phyloP scores from a whole-genome alignment of 257 asterid genomes.

The Gentiana macrophylla region DNA sequence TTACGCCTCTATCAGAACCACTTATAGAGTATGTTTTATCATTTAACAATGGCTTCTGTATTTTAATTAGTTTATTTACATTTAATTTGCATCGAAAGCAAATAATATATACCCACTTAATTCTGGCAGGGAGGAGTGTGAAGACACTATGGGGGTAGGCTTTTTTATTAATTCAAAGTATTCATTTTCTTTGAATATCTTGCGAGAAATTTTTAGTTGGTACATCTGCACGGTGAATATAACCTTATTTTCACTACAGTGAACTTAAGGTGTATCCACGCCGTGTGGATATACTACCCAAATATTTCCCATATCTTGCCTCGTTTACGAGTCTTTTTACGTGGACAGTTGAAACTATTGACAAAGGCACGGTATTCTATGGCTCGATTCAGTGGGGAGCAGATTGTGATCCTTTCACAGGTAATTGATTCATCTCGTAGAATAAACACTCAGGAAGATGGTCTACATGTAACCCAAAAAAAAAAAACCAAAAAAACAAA shows the following conservation, averaged over 20 bases:
- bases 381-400: slow-evolving; percentile 80
- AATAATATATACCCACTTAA: slow-evolving; percentile 1
- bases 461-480: background rate
- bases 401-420: slow-evolving; percentile 87
- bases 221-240: too few species aligned
- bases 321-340: slow-evolving; percentile 14
- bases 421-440: slow-evolving; percentile 23
- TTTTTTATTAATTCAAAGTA: background rate
- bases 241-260: too few species aligned
- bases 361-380: slow-evolving; percentile 80
- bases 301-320: background rate
- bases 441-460: background rate
- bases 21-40: slow-evolving; percentile 57
- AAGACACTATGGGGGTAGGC: slow-evolving; percentile 82
- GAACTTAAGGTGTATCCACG: too few species aligned
- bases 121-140: slow-evolving; percentile 71
- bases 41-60: slow-evolving; percentile 1
- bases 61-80: too few species aligned
- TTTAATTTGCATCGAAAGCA: background rate
- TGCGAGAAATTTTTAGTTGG: background rate
- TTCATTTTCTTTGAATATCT: background rate
- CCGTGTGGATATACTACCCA: too few species aligned
- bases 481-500: background rate
- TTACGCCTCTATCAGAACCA: slow-evolving; percentile 94
- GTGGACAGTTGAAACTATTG: slow-evolving; percentile 64